Evolutionary conservation across 305 asterid genomes (phyloP).

Genomic region (Plantago rigida): DNA sequence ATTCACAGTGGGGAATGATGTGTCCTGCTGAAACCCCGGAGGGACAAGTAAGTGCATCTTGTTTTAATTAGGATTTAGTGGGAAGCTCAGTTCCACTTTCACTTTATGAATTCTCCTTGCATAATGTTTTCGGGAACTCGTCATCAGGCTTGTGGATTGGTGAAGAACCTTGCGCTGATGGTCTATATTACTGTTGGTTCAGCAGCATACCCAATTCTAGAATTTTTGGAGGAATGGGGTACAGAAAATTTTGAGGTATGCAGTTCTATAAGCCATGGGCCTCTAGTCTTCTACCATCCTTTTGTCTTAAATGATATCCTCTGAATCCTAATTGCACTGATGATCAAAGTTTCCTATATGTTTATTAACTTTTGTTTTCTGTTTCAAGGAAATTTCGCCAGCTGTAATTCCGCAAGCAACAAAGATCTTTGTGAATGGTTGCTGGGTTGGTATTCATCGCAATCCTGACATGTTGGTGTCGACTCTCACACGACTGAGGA

Average conservation of each 20-base stretch:
- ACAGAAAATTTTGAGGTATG: slow-evolving; percentile 95
- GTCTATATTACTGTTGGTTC: slow-evolving; percentile 94
- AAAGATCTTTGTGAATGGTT: slow-evolving; percentile 90
- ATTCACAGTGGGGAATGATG: slow-evolving; percentile 99
- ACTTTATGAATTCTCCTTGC: too few relatives aligned
- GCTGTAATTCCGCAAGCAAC: slow-evolving; percentile 94
- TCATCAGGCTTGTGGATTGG: slow-evolving; percentile 87
- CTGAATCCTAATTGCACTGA: background rate
- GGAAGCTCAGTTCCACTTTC: background rate
- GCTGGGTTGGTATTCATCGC: slow-evolving; percentile 97
- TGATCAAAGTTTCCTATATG: background rate
- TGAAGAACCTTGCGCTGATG: slow-evolving; percentile 98
- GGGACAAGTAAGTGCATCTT: slow-evolving; percentile 67
- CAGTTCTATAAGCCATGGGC: background rate
- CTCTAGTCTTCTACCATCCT: background rate
- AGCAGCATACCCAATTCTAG: slow-evolving; percentile 91
- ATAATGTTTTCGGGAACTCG: background rate
- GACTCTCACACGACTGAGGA: slow-evolving; percentile 79
- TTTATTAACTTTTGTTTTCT: slow-evolving; percentile 18
- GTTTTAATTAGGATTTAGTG: slow-evolving; percentile 12
- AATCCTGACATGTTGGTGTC: slow-evolving; percentile 92
- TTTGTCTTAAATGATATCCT: background rate
- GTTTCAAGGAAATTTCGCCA: slow-evolving; percentile 82
- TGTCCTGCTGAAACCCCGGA: slow-evolving; percentile 99
- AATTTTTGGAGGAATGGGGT: slow-evolving; percentile 97